A percentile compares a stretch with the other conserved stretches of the same genome.
Evolutionary conservation across 2,329 filamentous ascomycete species (phyloP).

Genomic region (Balansia obtecta): DNA sequence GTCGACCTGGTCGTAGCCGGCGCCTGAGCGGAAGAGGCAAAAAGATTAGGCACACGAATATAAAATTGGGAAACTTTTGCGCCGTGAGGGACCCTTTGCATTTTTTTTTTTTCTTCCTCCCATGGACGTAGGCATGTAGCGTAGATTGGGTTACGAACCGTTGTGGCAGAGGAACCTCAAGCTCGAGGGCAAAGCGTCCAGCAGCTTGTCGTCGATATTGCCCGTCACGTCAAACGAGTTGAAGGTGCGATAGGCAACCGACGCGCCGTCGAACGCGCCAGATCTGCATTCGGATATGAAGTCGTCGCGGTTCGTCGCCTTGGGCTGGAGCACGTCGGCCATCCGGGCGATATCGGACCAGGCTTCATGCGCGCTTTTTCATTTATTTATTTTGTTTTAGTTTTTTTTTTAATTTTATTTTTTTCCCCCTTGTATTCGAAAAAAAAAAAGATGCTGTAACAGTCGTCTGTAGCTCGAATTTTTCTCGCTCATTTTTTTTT

Average conservation of each 20-base stretch:
- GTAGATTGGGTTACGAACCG: constrained; percentile 24
- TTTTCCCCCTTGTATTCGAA: no score
- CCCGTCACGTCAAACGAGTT: constrained; percentile 53
- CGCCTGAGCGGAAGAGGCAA: constrained; percentile 39
- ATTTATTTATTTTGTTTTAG: no score
- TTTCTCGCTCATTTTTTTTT: no score
- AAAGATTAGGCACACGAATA: no score
- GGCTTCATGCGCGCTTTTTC: constrained; percentile 53
- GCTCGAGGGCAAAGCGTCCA: constrained; percentile 40
- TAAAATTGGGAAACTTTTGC: no score
- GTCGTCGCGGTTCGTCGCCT: constrained; percentile 46
- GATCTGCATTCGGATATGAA: constrained; percentile 58
- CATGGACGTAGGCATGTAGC: no score
- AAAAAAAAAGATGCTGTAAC: no score
- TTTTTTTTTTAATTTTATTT: no score
- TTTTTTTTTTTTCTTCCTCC: no score
- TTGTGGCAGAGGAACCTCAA: constrained; percentile 49
- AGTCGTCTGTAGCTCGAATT: no score
- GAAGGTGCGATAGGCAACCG: constrained; percentile 61
- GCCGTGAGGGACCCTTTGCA: no score
- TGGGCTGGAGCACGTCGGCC: constrained; percentile 52
- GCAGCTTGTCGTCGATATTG: constrained; percentile 55
- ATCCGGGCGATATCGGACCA: constrained; percentile 50
- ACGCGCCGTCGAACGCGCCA: constrained; percentile 52
- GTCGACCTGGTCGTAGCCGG: constrained; percentile 78